Base-by-base conservation (phyloP, 208 protist species). In the Trypanosoma lewisi region DNA sequence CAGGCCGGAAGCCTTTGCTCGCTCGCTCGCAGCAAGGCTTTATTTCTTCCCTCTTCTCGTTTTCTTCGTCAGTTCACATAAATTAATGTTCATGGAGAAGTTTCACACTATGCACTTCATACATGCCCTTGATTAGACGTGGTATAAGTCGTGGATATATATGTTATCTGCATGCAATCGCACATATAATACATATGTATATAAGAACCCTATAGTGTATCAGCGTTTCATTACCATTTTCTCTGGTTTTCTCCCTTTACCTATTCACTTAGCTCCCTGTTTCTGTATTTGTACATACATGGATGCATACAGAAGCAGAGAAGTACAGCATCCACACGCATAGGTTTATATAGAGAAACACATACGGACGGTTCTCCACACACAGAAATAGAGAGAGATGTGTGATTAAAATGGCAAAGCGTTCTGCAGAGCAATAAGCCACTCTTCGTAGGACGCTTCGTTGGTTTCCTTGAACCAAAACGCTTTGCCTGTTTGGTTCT, bases 401-500 rank as follows among this genome's bases (percentile, higher is more conserved):
- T n/a, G n/a, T n/a, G n/a, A 19, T 57, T 45, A 73, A 48, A 54
- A 82, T 27, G 85, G 77, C 17, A 77, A 73, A 5, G 82, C 87
- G 23, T 73, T 75, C 67, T 90, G 79, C 21, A 94, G 65, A 16
- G 77, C 78, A 16, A 48, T 68, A 17, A 91, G 62, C 87, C 87
- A 94, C 62, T 82, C 50, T 27, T 87, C 70, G 52, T 80, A 89
- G 4, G 77, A 66, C 23, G 48, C 48, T 55, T 76, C 70, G 49
- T 64, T 69, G 2, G 60, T 30, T 16, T 75, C 84, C 61, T 79
- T 86, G 55, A 94, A 90, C 87, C 87, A 94, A 52, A 85, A 94
- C 0, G 79, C 87, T 67, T 89, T 90, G 2, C 84, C 84, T 0
- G 79, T 85, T 49, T 90, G 81, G 50, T 91, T 91, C 77, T 91